Evolutionary conservation across 1,139 yeast genomes (phyloP).

Genomic region (Yamadazyma kanchanaburiensis): DNA sequence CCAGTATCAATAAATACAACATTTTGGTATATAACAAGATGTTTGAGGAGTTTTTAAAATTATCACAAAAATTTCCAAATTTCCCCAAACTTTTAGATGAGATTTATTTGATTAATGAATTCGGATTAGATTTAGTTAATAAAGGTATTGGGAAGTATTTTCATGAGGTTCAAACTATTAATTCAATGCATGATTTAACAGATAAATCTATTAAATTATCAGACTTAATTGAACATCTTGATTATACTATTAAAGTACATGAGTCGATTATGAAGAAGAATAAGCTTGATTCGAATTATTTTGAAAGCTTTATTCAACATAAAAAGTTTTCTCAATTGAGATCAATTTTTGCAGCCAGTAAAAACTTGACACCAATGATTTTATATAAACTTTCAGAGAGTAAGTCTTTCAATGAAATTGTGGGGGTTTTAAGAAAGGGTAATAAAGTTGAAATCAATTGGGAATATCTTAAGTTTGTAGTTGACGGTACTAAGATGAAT

Average conservation of each 20-base stretch:
- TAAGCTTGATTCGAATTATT: constrained; percentile 11
- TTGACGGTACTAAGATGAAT: constrained; percentile 2
- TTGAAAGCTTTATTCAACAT: constrained; percentile 21
- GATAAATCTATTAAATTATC: constrained; percentile 1
- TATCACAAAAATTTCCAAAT: constrained; percentile 10
- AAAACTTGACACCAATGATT: constrained; percentile 12
- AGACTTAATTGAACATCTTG: constrained; percentile 3
- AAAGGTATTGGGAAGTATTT: constrained; percentile 15
- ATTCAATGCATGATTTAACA: constrained; percentile 20
- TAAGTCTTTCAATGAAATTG: constrained; percentile 6
- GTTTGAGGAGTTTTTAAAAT: constrained; percentile 18
- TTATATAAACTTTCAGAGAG: constrained; percentile 8
- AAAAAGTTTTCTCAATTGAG: constrained; percentile 24
- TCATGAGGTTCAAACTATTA: constrained; percentile 23
- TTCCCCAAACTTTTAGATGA: constrained; percentile 13
- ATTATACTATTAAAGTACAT: constrained; percentile 7
- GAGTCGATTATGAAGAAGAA: constrained; percentile 14
- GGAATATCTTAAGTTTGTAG: constrained; percentile 4
- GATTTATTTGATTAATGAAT: constrained; percentile 14
- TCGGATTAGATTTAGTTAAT: constrained; percentile 16
- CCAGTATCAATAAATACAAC: constrained; percentile 15
- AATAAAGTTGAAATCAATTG: neutral
- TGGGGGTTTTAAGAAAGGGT: constrained; percentile 2
- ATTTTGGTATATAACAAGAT: constrained; percentile 19
- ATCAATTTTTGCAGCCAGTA: constrained; percentile 11